Evolutionary conservation across 2,329 filamentous ascomycete genomes (phyloP).

Genomic region (Nothopassalora personata): DNA sequence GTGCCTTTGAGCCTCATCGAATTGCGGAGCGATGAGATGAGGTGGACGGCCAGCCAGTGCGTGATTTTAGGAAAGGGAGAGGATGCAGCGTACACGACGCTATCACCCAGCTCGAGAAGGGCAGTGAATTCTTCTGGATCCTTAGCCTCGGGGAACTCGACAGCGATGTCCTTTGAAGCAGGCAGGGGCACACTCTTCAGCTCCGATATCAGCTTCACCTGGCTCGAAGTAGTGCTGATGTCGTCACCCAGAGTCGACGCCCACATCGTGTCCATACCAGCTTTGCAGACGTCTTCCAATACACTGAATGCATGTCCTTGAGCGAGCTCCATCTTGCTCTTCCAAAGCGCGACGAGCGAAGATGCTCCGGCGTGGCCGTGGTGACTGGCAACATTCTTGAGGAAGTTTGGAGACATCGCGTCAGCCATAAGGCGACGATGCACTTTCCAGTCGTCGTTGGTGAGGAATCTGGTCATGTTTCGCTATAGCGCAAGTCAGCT

Average conservation of each 20-base stretch:
- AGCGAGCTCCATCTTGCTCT: conserved; percentile 27
- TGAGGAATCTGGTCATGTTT: conserved; percentile 14
- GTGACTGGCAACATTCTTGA: conserved; percentile 28
- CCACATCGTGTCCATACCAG: conserved; percentile 39
- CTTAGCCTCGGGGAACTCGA: conserved; percentile 16
- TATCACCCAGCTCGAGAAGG: conserved; percentile 20
- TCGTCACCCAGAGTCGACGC: conserved; percentile 35
- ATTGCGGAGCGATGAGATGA: conserved; percentile 5
- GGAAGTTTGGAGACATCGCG: conserved; percentile 26
- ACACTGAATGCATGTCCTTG: conserved; percentile 32
- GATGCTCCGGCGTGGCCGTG: conserved; percentile 11
- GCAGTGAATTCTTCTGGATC: conserved; percentile 21
- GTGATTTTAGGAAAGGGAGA: conserved; percentile 22
- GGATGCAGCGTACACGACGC: conserved; percentile 17
- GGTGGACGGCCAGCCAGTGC: conserved; percentile 22
- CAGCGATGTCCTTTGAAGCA: conserved; percentile 4
- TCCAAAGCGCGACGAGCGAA: conserved; percentile 31
- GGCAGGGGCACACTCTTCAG: conserved; percentile 5
- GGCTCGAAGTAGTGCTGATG: conserved; percentile 25
- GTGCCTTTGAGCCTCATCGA: conserved; percentile 24
- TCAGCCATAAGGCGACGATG: conserved; percentile 27
- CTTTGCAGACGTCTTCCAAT: conserved; percentile 33
- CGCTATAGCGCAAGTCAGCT: conserved; percentile 20
- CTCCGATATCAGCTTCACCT: conserved; percentile 8
- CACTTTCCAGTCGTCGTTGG: conserved; percentile 23